phyloP scores from a whole-genome alignment of 768 basidiomycete species.

The Xerocomus spinulosus region DNA sequence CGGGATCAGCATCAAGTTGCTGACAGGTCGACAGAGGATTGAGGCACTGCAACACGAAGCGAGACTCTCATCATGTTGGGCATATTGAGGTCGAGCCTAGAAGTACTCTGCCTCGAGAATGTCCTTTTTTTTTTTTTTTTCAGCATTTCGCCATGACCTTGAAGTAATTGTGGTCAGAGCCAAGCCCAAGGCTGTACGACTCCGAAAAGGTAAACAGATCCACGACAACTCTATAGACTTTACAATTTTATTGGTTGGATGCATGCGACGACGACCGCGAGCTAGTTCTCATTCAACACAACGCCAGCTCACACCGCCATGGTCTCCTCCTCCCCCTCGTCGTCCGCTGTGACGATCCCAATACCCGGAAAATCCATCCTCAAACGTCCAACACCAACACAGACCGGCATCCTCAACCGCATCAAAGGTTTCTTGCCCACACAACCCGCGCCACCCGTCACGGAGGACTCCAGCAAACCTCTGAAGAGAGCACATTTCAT shows the following conservation, averaged over 20 bases:
- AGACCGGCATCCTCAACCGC: constrained; percentile 66
- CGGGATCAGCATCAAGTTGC: no score
- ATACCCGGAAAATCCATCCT: constrained; percentile 79
- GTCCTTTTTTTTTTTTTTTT: no score
- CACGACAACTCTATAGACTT: no score
- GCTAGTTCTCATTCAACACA: not conserved
- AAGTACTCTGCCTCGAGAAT: no score
- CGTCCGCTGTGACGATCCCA: constrained; percentile 76
- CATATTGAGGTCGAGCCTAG: no score
- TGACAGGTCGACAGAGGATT: no score
- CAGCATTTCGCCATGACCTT: no score
- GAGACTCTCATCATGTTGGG: no score
- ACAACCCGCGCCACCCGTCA: constrained; percentile 31
- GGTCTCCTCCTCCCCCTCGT: constrained; percentile 53
- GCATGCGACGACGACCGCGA: not conserved
- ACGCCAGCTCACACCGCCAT: constrained; percentile 8
- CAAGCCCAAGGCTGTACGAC: no score
- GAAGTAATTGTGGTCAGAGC: no score
- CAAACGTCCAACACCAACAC: constrained; percentile 67
- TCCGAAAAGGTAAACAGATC: no score
- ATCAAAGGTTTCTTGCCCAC: constrained; percentile 71
- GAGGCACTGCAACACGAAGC: no score
- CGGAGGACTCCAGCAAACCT: constrained; percentile 51
- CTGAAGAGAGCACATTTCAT: constrained; percentile 91
- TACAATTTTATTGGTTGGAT: not conserved